Evolutionary conservation across 306 rosid genomes (phyloP).

Genomic region (Fragaria ananassa): DNA sequence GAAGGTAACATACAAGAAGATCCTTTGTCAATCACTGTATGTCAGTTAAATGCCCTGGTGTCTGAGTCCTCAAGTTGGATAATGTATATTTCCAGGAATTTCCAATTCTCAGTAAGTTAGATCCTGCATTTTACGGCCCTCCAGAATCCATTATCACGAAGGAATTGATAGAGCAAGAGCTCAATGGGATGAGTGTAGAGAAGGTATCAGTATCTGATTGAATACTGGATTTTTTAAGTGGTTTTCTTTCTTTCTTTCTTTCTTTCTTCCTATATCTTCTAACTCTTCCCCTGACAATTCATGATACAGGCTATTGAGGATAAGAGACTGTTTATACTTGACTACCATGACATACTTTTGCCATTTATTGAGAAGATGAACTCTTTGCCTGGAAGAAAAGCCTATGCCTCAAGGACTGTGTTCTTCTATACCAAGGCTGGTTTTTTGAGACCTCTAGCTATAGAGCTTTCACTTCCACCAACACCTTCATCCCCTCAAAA

Average conservation of each 20-base stretch:
- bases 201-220: slow-evolving; percentile 42
- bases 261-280: background rate
- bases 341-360: slow-evolving; percentile 71
- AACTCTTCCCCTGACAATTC: slow-evolving; percentile 21
- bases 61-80: slow-evolving; percentile 15
- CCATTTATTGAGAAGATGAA: slow-evolving; percentile 84
- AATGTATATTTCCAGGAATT: slow-evolving; percentile 52
- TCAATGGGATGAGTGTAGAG: slow-evolving; percentile 69
- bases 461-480: slow-evolving; percentile 86
- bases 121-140: slow-evolving; percentile 70
- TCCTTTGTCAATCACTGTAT: slow-evolving; percentile 1
- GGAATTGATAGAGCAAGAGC: slow-evolving; percentile 76
- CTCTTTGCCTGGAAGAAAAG: slow-evolving; percentile 68
- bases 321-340: slow-evolving; percentile 76
- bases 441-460: slow-evolving; percentile 61
- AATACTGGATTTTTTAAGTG: background rate
- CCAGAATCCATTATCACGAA: slow-evolving; percentile 71
- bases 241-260: background rate
- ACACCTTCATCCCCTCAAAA: slow-evolving; percentile 42
- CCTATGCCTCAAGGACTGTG: slow-evolving; percentile 85
- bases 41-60: background rate
- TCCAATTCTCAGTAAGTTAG: slow-evolving; percentile 75
- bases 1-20: slow-evolving; percentile 51
- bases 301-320: slow-evolving; percentile 70
- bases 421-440: slow-evolving; percentile 46